phyloP scores from a whole-genome alignment of 306 rosid species.

The Vachellia collinsii region DNA sequence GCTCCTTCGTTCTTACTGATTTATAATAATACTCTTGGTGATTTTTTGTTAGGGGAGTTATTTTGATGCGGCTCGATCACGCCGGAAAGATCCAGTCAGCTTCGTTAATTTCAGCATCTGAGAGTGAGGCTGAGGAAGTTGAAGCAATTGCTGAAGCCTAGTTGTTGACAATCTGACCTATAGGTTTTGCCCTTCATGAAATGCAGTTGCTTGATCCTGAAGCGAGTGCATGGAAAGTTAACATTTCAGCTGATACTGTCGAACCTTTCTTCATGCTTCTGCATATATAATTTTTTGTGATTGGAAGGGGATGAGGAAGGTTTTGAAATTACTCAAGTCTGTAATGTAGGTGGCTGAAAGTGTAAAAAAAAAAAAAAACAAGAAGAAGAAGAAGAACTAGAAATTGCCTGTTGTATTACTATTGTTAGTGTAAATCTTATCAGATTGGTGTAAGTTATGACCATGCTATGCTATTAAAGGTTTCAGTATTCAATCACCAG shows the following conservation, averaged over 20 bases:
- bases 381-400: too few species aligned
- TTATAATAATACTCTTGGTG: background rate
- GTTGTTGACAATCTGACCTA: constrained; percentile 24
- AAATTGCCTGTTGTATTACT: background rate
- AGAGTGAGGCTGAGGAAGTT: constrained; percentile 58
- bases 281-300: background rate
- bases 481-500: background rate
- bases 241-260: background rate
- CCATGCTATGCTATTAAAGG: background rate
- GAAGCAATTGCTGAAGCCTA: constrained; percentile 49
- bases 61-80: constrained; percentile 87
- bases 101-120: constrained; percentile 78
- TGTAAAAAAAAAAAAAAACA: background rate
- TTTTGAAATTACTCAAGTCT: background rate
- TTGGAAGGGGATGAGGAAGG: constrained; percentile 10
- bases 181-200: constrained; percentile 21
- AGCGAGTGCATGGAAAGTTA: constrained; percentile 21
- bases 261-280: constrained; percentile 1
- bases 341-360: constrained; percentile 7
- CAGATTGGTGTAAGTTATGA: background rate
- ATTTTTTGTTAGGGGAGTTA: constrained; percentile 72
- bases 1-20: constrained; percentile 16
- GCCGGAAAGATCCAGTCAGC: constrained; percentile 97
- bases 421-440: background rate
- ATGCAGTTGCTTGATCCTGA: constrained; percentile 33